A percentile compares a stretch with the other conserved stretches of the same genome.
Evolutionary conservation across 2,329 filamentous ascomycete species (phyloP).

Genomic region (Diplodia scrobiculata): DNA sequence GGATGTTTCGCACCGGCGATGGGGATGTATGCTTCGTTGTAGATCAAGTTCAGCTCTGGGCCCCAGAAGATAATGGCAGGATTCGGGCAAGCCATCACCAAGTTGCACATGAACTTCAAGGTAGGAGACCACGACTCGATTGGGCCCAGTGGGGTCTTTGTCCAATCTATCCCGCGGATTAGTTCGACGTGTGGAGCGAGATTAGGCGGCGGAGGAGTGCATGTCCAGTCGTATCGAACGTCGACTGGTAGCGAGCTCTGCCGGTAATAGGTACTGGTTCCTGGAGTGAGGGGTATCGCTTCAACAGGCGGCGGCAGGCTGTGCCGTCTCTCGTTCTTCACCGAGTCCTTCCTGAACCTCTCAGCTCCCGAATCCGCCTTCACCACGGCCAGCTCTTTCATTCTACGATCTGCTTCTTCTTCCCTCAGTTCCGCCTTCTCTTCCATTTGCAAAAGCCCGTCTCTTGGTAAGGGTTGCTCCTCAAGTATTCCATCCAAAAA

Average conservation of each 20-base stretch:
- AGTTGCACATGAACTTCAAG: constrained; percentile 71
- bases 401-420: not conserved
- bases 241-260: constrained; percentile 5
- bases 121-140: constrained; percentile 70
- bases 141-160: constrained; percentile 68
- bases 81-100: constrained; percentile 61
- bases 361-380: not conserved
- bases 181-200: constrained; percentile 70
- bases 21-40: constrained; percentile 67
- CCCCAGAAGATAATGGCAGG: constrained; percentile 60
- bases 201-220: constrained; percentile 29
- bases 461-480: not conserved
- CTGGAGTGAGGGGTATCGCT: constrained; percentile 17
- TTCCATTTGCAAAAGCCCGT: not conserved
- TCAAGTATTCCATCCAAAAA: not conserved
- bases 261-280: constrained; percentile 19
- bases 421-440: not conserved
- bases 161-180: constrained; percentile 71
- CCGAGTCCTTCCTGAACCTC: not conserved
- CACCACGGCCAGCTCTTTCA: not conserved
- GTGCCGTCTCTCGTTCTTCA: constrained; percentile 8
- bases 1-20: constrained; percentile 74
- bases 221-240: constrained; percentile 29
- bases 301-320: constrained; percentile 17
- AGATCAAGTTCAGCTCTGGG: constrained; percentile 67